Percentiles rank a stretch among this genome's conserved stretches.
Evolutionary conservation across 2,329 filamentous ascomycete genomes (phyloP).

Genomic region (Phyllosticta citriasiana): DNA sequence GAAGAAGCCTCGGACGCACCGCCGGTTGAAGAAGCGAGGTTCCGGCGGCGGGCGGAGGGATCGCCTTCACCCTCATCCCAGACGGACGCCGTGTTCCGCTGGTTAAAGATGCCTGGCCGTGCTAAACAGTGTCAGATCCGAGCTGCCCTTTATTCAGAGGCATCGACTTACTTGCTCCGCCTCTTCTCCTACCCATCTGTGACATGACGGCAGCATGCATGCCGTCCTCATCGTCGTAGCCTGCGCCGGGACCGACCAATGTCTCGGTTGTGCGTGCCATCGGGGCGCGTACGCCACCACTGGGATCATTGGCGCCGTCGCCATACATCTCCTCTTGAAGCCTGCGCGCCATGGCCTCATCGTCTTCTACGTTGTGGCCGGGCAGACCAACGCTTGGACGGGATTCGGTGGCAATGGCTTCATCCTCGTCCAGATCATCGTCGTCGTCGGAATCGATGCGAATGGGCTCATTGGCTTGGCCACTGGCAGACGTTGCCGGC

Average conservation of each 20-base stretch:
- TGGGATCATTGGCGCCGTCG: slow-evolving; percentile 24
- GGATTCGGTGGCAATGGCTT: slow-evolving; percentile 24
- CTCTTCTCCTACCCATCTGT: slow-evolving; percentile 43
- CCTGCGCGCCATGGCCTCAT: slow-evolving; percentile 83
- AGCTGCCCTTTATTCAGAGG: neutral
- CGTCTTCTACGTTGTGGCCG: slow-evolving; percentile 53
- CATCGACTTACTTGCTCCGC: neutral
- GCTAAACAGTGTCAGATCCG: slow-evolving; percentile 8
- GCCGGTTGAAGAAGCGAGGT: slow-evolving; percentile 51
- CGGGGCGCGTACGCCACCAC: slow-evolving; percentile 69
- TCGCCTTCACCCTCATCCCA: slow-evolving; percentile 46
- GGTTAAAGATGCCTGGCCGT: slow-evolving; percentile 60
- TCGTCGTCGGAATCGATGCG: slow-evolving; percentile 72
- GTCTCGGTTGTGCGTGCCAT: slow-evolving; percentile 89
- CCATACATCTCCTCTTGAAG: slow-evolving; percentile 88
- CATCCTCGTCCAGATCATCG: slow-evolving; percentile 42
- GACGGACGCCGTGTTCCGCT: slow-evolving; percentile 45
- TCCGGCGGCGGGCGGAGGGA: slow-evolving; percentile 38
- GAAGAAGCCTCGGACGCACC: slow-evolving; percentile 55
- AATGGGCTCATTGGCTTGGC: slow-evolving; percentile 43
- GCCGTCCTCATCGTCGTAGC: slow-evolving; percentile 39
- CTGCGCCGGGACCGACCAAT: slow-evolving; percentile 62
- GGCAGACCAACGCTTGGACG: slow-evolving; percentile 15
- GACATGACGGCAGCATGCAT: slow-evolving; percentile 54
- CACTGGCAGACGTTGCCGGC: slow-evolving; percentile 23